Percentiles rank a stretch among this genome's conserved stretches.
Evolutionary conservation across 2,329 filamentous ascomycete genomes (phyloP).

Genomic region (Clarireedia monteithiana): DNA sequence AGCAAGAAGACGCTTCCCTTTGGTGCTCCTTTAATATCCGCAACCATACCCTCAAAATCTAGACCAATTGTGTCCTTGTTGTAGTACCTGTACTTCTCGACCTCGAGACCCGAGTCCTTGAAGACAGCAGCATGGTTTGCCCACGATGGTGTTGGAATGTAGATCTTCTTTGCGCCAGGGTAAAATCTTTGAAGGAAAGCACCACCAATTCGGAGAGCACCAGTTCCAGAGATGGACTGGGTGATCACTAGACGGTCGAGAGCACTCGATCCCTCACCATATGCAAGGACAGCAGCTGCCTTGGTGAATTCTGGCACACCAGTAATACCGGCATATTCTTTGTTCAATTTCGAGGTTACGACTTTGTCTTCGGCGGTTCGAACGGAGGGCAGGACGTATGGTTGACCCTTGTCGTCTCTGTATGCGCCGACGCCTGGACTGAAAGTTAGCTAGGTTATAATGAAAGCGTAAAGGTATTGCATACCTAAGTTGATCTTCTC

Average conservation of each 20-base stretch:
- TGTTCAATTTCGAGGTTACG: constrained; percentile 71
- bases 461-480: constrained; percentile 20
- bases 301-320: constrained; percentile 91
- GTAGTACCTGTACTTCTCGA: constrained; percentile 97
- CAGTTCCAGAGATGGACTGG: constrained; percentile 96
- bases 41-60: constrained; percentile 90
- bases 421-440: constrained; percentile 85
- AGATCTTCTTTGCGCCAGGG: constrained; percentile 88
- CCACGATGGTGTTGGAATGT: constrained; percentile 94
- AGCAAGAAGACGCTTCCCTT: constrained; percentile 84
- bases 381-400: constrained; percentile 93
- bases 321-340: constrained; percentile 97
- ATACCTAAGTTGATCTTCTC: constrained; percentile 97
- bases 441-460: constrained; percentile 15
- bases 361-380: constrained; percentile 82
- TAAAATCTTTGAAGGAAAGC: constrained; percentile 90
- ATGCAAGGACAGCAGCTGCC: constrained; percentile 84
- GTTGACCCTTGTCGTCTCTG: constrained; percentile 96
- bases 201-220: constrained; percentile 87
- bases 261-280: constrained; percentile 70
- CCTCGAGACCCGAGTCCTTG: constrained; percentile 81
- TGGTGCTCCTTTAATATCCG: constrained; percentile 83
- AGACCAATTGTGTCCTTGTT: constrained; percentile 97
- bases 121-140: constrained; percentile 98
- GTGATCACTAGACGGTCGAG: constrained; percentile 82